Evolutionary conservation across 192 early-diverging fungal species (phyloP).

Genomic region (Tieghemiomyces parasiticus): DNA sequence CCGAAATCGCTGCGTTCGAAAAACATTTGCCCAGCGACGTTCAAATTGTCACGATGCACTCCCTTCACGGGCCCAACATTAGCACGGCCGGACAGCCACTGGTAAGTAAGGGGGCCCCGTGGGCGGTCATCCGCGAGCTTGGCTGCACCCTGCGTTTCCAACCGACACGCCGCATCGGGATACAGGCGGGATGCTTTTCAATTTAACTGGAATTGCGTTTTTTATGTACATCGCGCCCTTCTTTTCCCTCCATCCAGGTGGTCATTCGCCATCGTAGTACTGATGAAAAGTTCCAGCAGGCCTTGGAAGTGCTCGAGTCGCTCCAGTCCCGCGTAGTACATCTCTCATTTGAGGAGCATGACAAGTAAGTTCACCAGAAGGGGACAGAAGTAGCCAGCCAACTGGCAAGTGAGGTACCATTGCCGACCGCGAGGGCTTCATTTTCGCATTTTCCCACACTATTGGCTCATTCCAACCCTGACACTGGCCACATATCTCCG

Average conservation of each 20-base stretch:
- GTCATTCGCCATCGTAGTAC: constrained; percentile 65
- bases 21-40: constrained; percentile 74
- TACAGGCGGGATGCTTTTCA: too few relatives aligned
- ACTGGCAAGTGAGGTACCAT: too few relatives aligned
- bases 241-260: constrained; percentile 21
- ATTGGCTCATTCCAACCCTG: too few relatives aligned
- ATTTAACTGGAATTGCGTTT: too few relatives aligned
- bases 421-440: too few relatives aligned
- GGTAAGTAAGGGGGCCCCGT: too few relatives aligned
- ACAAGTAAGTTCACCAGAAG: constrained; percentile 31
- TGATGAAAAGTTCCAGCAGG: constrained; percentile 37
- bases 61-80: constrained; percentile 88
- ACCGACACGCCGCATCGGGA: too few relatives aligned
- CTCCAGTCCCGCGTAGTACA: constrained; percentile 74
- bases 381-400: too few relatives aligned
- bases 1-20: constrained; percentile 84
- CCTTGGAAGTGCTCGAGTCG: constrained; percentile 45
- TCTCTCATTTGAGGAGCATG: constrained; percentile 73
- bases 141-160: too few relatives aligned
- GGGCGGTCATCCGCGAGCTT: too few relatives aligned
- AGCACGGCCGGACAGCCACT: constrained; percentile 67
- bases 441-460: too few relatives aligned
- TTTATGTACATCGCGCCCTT: neutral
- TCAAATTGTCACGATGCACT: constrained; percentile 90
- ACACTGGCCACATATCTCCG: too few relatives aligned